These are phyloP conservation scores for Albugo laibachii DNA, from an alignment of 352 stramenopile genomes.

Conservation along the genomic window DNA sequence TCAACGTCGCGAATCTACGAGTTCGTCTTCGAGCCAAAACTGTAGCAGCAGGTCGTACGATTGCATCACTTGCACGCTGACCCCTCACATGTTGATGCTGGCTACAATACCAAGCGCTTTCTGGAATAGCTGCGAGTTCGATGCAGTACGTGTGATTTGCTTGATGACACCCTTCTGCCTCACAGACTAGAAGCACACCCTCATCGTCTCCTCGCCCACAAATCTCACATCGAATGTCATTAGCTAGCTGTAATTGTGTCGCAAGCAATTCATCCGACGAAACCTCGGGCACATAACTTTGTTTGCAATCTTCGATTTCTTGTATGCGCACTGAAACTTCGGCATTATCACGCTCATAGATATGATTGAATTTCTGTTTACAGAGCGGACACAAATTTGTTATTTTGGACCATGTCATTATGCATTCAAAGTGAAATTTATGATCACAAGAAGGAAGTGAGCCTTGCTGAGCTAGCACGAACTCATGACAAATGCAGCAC, in stretches of 20 bases:
- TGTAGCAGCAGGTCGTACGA: slow-evolving; percentile 28
- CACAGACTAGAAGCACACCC: slow-evolving; percentile 62
- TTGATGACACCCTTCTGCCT: slow-evolving; percentile 32
- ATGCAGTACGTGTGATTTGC: slow-evolving; percentile 63
- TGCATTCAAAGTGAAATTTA: slow-evolving; percentile 74
- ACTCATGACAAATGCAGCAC: slow-evolving; percentile 72
- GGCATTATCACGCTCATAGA: slow-evolving; percentile 19
- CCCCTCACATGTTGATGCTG: slow-evolving; percentile 13
- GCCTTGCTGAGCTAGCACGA: slow-evolving; percentile 29
- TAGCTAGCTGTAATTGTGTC: slow-evolving; percentile 42
- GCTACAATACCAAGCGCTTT: slow-evolving; percentile 47
- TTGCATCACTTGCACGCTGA: slow-evolving; percentile 25
- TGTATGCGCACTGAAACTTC: slow-evolving; percentile 19
- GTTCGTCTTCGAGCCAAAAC: slow-evolving; percentile 39
- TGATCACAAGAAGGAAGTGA: slow-evolving; percentile 43
- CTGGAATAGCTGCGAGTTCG: slow-evolving; percentile 27
- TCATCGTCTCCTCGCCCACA: slow-evolving; percentile 62
- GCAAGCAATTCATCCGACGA: slow-evolving; percentile 33
- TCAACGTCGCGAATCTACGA: slow-evolving; percentile 39
- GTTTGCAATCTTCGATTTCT: slow-evolving; percentile 24
- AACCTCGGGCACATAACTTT: slow-evolving; percentile 38
- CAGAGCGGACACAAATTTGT: slow-evolving; percentile 72
- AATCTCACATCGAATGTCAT: slow-evolving; percentile 40
- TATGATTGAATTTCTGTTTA: slow-evolving; percentile 43
- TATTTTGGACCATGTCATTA: slow-evolving; percentile 58